Evolutionary conservation across 129 eudicot species (phyloP).

Genomic region (Tagetes erecta): DNA sequence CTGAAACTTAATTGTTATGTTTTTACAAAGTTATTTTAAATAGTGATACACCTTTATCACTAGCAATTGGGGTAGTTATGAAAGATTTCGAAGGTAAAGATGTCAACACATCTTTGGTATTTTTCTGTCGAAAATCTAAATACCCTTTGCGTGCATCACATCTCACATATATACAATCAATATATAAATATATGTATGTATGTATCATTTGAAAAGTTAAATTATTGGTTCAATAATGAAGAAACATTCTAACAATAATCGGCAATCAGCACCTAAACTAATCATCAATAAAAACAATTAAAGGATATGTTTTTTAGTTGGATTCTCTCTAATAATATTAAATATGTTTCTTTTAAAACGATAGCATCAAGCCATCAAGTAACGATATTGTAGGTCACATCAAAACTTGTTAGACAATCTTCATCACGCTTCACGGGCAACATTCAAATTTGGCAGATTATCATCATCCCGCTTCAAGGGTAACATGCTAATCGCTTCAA

Average conservation of each 20-base stretch:
- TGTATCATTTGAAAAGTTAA: slow-evolving; percentile 1
- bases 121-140: too few species aligned
- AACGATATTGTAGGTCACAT: neutral
- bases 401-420: neutral
- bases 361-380: neutral
- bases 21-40: too few species aligned
- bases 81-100: too few species aligned
- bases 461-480: too few species aligned
- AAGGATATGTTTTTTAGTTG: neutral
- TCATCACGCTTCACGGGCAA: too few species aligned
- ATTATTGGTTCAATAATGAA: slow-evolving; percentile 14
- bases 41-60: too few species aligned
- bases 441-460: too few species aligned
- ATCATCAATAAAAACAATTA: slow-evolving; percentile 10
- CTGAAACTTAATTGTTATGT: too few species aligned
- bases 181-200: neutral
- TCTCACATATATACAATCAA: neutral
- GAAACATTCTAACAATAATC: slow-evolving; percentile 3
- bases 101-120: too few species aligned
- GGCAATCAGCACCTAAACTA: neutral
- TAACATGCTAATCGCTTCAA: too few species aligned
- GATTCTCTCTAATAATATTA: neutral
- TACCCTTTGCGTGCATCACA: neutral
- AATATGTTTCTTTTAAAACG: neutral
- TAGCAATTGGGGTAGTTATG: too few species aligned